Evolutionary conservation across 169 alveolate genomes (phyloP).

Genomic region (Plasmodium yoelii): DNA sequence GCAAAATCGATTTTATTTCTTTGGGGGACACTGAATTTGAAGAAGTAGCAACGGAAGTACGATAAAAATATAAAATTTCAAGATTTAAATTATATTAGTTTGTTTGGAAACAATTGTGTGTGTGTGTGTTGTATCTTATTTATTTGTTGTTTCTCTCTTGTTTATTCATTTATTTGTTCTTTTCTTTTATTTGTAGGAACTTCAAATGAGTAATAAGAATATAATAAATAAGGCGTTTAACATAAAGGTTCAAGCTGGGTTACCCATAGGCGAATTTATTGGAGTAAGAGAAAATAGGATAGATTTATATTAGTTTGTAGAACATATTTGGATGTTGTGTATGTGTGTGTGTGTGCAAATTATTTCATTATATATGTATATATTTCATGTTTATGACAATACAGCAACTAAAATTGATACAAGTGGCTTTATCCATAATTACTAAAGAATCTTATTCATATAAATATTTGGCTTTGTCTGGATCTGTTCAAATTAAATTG

Average conservation of each 20-base stretch:
- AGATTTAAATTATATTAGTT: not conserved
- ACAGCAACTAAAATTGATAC: slow-evolving; percentile 80
- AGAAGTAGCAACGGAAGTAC: slow-evolving; percentile 88
- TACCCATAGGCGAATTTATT: slow-evolving; percentile 26
- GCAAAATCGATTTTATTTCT: slow-evolving; percentile 82
- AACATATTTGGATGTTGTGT: slow-evolving; percentile 13
- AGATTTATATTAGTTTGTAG: not conserved
- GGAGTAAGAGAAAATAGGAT: slow-evolving; percentile 30
- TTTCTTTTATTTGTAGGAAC: slow-evolving; percentile 27
- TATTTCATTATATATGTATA: slow-evolving; percentile 1
- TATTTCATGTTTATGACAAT: not conserved
- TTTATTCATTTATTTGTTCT: not conserved
- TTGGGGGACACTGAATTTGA: slow-evolving; percentile 89
- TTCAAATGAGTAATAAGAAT: slow-evolving; percentile 5
- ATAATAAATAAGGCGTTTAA: slow-evolving; percentile 27
- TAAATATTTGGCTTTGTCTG: slow-evolving; percentile 59
- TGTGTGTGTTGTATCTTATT: not conserved
- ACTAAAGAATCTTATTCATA: slow-evolving; percentile 67
- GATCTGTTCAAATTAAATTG: slow-evolving; percentile 68
- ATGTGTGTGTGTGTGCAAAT: slow-evolving; percentile 6
- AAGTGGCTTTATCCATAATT: slow-evolving; percentile 77
- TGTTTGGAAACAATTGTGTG: not conserved
- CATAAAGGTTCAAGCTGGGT: slow-evolving; percentile 28
- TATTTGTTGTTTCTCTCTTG: not conserved
- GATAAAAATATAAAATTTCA: slow-evolving; percentile 1